A percentile compares a stretch with the other conserved stretches of the same genome.
Conservation (phyloP, 2,329 filamentous ascomycete species). For the Aureobasidium lini region DNA sequence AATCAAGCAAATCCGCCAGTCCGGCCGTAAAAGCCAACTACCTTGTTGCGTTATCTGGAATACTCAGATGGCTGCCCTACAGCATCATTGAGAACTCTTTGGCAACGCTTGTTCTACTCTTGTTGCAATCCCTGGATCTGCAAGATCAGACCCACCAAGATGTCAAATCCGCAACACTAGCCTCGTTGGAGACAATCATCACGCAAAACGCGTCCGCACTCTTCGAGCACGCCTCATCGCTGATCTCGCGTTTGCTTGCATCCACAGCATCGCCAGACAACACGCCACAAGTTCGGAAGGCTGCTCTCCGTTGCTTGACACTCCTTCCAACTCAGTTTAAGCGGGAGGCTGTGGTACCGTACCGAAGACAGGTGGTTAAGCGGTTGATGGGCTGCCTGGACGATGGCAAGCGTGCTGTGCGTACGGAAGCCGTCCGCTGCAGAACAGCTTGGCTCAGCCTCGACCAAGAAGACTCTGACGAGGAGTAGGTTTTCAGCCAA, state of each 20-base stretch:
- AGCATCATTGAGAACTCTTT: slow-evolving; percentile 54
- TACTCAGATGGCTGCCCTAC: slow-evolving; percentile 53
- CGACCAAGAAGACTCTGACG: slow-evolving; percentile 50
- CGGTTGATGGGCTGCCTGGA: slow-evolving; percentile 50
- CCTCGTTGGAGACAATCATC: slow-evolving; percentile 51
- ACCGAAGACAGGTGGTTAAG: slow-evolving; percentile 50
- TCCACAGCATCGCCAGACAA: slow-evolving; percentile 22
- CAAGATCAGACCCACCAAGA: slow-evolving; percentile 35
- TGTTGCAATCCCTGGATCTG: slow-evolving; percentile 55
- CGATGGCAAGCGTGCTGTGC: slow-evolving; percentile 55
- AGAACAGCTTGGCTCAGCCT: slow-evolving; percentile 53
- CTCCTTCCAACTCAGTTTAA: slow-evolving; percentile 42
- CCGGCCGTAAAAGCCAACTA: slow-evolving; percentile 50
- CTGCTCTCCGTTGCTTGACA: slow-evolving; percentile 41
- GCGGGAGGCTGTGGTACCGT: slow-evolving; percentile 47
- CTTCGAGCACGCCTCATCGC: slow-evolving; percentile 49
- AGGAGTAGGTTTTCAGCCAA: slow-evolving; percentile 21
- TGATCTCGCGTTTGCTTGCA: slow-evolving; percentile 47
- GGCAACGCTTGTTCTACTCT: slow-evolving; percentile 48
- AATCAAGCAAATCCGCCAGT: slow-evolving; percentile 42
- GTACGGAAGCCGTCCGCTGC: slow-evolving; percentile 55
- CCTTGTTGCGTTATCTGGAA: slow-evolving; percentile 55
- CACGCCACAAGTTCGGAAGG: slow-evolving; percentile 37
- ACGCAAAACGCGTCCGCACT: slow-evolving; percentile 47
- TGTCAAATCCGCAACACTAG: slow-evolving; percentile 54